Evolutionary conservation across 2,329 filamentous ascomycete species (phyloP).

Genomic region (Colletotrichum truncatum): DNA sequence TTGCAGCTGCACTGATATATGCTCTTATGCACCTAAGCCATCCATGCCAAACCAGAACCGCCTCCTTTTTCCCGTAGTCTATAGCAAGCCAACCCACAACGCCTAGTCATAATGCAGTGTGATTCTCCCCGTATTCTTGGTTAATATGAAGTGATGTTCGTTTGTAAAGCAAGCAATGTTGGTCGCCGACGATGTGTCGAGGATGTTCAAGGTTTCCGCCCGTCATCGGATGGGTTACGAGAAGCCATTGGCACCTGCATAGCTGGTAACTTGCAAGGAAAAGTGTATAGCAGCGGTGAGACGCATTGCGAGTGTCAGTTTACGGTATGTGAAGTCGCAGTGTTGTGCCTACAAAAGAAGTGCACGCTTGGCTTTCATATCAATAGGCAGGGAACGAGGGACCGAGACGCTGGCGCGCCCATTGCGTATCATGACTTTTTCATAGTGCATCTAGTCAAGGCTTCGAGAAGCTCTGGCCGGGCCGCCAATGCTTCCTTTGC

Average conservation of each 20-base stretch:
- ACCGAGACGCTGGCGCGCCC: slow-evolving; percentile 2
- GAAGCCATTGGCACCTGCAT: background rate
- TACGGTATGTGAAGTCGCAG: background rate
- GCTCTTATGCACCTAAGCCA: slow-evolving; percentile 19
- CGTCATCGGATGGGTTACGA: background rate
- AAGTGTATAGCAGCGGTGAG: slow-evolving; percentile 1
- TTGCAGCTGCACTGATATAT: background rate
- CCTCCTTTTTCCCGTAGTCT: slow-evolving; percentile 24
- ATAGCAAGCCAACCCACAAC: slow-evolving; percentile 27
- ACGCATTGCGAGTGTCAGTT: background rate
- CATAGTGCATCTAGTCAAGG: slow-evolving; percentile 82
- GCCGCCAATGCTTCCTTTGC: slow-evolving; percentile 80
- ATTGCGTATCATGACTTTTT: slow-evolving; percentile 37
- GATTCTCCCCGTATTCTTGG: slow-evolving; percentile 2
- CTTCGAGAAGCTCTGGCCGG: slow-evolving; percentile 88
- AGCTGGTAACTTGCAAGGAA: background rate
- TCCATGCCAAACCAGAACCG: slow-evolving; percentile 1
- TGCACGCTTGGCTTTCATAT: slow-evolving; percentile 2
- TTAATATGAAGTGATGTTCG: slow-evolving; percentile 12
- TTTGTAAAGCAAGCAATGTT: slow-evolving; percentile 19
- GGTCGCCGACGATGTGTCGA: background rate
- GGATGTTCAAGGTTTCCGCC: background rate
- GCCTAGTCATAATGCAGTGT: slow-evolving; percentile 28
- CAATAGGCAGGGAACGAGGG: background rate
- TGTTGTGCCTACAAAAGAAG: background rate